Conservation (phyloP, 164 flowering plant genomes). For the Houttuynia cordata region DNA sequence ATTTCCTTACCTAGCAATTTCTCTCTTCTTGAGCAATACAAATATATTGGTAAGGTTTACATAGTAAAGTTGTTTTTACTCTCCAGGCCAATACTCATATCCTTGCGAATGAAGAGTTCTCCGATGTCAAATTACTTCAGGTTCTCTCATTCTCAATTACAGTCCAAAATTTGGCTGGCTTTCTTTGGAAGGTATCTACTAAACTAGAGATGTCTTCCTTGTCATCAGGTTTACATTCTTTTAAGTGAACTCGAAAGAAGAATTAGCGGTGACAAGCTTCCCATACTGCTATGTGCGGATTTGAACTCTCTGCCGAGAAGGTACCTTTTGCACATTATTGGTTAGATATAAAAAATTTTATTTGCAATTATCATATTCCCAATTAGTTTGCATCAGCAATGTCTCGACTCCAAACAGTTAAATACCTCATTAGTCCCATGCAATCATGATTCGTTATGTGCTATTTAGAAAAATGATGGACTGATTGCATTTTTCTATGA, state of each 20-base stretch:
- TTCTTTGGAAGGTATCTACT: background rate
- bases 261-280: slow-evolving; percentile 10
- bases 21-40: background rate
- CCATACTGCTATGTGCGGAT: slow-evolving; percentile 40
- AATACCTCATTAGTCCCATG: no score
- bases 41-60: background rate
- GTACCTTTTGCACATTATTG: slow-evolving; percentile 11
- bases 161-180: background rate
- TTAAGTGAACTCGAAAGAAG: slow-evolving; percentile 20
- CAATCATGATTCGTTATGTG: no score
- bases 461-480: no score
- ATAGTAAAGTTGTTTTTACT: background rate
- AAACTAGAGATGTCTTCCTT: background rate
- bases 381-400: no score
- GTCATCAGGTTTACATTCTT: slow-evolving; percentile 20
- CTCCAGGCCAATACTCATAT: slow-evolving; percentile 39
- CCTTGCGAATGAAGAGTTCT: slow-evolving; percentile 5
- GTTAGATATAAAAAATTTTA: background rate
- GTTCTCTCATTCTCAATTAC: slow-evolving; percentile 8
- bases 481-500: no score
- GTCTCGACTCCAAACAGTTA: no score
- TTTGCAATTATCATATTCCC: no score
- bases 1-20: no score
- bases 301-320: slow-evolving; percentile 37
- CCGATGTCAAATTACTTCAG: slow-evolving; percentile 35